A percentile compares a stretch with the other conserved stretches of the same genome.
Evolutionary conservation across 164 flowering plant species (phyloP).

Genomic region (Saururus chinensis): DNA sequence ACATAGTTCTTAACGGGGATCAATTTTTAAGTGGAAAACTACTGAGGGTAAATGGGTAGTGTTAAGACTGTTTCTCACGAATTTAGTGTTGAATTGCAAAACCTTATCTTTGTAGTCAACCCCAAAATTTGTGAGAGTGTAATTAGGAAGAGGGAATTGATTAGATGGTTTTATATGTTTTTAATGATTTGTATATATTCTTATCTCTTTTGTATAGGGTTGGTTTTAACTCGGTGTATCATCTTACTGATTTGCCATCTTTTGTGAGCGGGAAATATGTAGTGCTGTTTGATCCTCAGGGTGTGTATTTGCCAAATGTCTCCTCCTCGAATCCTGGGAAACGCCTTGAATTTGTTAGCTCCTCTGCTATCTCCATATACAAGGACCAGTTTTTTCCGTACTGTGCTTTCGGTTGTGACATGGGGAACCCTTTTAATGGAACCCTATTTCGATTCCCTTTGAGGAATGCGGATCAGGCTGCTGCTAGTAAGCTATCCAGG

Average conservation of each 20-base stretch:
- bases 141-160: background rate
- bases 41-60: too few species aligned
- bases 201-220: constrained; percentile 39
- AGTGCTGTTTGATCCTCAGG: constrained; percentile 95
- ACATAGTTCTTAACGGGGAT: too few species aligned
- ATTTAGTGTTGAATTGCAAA: background rate
- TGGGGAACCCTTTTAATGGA: constrained; percentile 65
- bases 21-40: too few species aligned
- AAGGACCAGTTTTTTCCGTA: constrained; percentile 81
- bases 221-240: constrained; percentile 97
- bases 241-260: constrained; percentile 89
- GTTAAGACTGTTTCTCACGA: background rate
- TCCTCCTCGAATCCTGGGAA: constrained; percentile 92
- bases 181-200: background rate
- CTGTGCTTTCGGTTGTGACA: constrained; percentile 92
- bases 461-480: constrained; percentile 81
- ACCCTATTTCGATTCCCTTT: constrained; percentile 94
- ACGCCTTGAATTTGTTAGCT: constrained; percentile 73
- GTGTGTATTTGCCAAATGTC: constrained; percentile 70
- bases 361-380: constrained; percentile 65
- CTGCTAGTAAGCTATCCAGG: constrained; percentile 74
- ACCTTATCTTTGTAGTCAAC: too few species aligned
- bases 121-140: too few species aligned
- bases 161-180: background rate
- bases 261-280: constrained; percentile 89